Conservation (phyloP, 768 basidiomycete species). For the Boletus rubropictus region DNA sequence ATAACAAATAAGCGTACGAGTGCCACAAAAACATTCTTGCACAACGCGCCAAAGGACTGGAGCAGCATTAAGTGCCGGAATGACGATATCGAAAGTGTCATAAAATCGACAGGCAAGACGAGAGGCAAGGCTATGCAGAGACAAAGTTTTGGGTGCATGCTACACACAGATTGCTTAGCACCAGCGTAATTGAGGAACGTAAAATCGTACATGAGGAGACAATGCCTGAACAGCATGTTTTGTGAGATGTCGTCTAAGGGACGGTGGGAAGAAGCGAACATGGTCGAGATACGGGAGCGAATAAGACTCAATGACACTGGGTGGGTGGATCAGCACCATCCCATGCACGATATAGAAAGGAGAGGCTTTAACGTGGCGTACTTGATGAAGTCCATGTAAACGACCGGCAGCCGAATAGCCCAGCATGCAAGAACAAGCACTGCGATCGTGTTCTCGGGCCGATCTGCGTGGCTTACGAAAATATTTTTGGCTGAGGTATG, state of each 20-base stretch:
- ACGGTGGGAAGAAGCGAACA: constrained; percentile 51
- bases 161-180: constrained; percentile 29
- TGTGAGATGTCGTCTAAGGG: constrained; percentile 65
- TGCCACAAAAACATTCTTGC: constrained; percentile 55
- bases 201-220: constrained; percentile 54
- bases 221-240: constrained; percentile 62
- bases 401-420: constrained; percentile 70
- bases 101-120: constrained; percentile 56
- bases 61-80: constrained; percentile 71
- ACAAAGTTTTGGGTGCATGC: constrained; percentile 57
- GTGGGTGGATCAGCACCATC: constrained; percentile 6
- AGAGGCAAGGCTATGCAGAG: constrained; percentile 56
- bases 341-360: neutral
- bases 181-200: neutral
- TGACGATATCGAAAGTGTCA: constrained; percentile 48
- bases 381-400: constrained; percentile 73
- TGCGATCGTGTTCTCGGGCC: constrained; percentile 50
- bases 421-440: constrained; percentile 73
- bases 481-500: constrained; percentile 7
- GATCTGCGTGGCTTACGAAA: constrained; percentile 31
- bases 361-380: constrained; percentile 30
- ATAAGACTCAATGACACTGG: constrained; percentile 68
- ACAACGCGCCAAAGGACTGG: constrained; percentile 76
- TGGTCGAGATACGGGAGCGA: constrained; percentile 79
- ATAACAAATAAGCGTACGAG: constrained; percentile 51